Evolutionary conservation across 208 protist genomes (phyloP), one percentile per base, ranked within the genome.

Genomic region (Trypanosoma mega): DNA sequence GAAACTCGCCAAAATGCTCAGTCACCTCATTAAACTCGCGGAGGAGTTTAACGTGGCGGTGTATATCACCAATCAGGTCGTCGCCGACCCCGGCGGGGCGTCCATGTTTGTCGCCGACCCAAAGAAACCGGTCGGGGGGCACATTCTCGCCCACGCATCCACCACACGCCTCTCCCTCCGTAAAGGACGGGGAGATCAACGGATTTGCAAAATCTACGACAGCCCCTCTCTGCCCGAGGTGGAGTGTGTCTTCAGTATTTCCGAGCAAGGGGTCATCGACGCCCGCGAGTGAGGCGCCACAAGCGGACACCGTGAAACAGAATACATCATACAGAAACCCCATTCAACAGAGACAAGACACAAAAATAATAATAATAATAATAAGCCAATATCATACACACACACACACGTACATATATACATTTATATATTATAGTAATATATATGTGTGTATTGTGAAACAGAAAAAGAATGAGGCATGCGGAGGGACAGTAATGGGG

Each of bases 41-140:
- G 98, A 99, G 72, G 97, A 99, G 80, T 99, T 98, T 74, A 98
- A 98, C 74, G 88, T 99, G 23, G 99, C 98, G 3, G 98, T 99
- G 12, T 98, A 99, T 68, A 98, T 99, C 59, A 99, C 98, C 11
- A 99, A 99, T 65, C 98, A 99, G 82, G 98, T 99, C 3, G 98
- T 99, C 18, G 92, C 98, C 1, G 84, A 98, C 52, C 98, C 99
- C 18, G 98, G 99, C 72, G 98, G 98, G 30, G 94, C 81, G 26
- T 89, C 93, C 30, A 98, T 99, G 93, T 99, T 99, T 62, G 85
- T 94, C 37, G 85, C 98, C 0, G 97, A 99, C 66, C 97, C 98
- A 27, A 99, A 99, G 74, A 99, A 99, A 70, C 96, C 97, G 6
- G 88, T 98, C 27, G 97, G 97, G 27, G 97, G 97, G n/a, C 96